Conservation (phyloP, 23 red algal genomes). For the Chondrus crispus region DNA sequence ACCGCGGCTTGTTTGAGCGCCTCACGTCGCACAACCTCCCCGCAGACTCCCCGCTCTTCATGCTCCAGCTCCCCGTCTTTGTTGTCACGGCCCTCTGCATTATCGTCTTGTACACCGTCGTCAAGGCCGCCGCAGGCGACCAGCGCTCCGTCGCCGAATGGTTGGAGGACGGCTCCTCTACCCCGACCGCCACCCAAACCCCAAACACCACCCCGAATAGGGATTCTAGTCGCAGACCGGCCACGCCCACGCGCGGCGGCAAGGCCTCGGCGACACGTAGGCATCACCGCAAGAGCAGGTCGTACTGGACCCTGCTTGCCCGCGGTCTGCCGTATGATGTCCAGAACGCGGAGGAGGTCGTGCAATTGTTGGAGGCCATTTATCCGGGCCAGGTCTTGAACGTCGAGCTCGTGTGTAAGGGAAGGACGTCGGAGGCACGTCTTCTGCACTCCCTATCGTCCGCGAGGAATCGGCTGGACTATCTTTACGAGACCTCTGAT, state of each 20-base stretch:
- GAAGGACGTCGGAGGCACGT: constrained; percentile 64
- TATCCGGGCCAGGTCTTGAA: constrained; percentile 46
- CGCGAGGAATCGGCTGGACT: constrained; percentile 45
- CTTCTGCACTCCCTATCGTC: constrained; percentile 47
- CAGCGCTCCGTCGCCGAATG: constrained; percentile 51
- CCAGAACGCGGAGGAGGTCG: constrained; percentile 20
- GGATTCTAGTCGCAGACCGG: background rate
- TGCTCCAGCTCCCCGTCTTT: constrained; percentile 63
- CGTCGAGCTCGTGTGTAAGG: constrained; percentile 67
- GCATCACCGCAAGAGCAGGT: background rate
- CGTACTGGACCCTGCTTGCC: constrained; percentile 63
- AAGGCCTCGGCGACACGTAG: background rate
- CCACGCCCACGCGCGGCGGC: background rate
- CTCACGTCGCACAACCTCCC: constrained; percentile 76
- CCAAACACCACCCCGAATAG: background rate
- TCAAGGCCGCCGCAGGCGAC: constrained; percentile 51
- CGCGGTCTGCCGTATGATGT: constrained; percentile 66
- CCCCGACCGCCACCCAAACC: background rate
- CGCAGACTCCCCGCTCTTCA: constrained; percentile 30
- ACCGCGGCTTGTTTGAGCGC: constrained; percentile 73
- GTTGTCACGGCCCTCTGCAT: constrained; percentile 59
- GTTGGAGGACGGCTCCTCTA: constrained; percentile 40
- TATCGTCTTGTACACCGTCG: constrained; percentile 56
- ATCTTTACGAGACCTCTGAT: constrained; percentile 14
- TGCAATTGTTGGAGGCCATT: constrained; percentile 19